Evolutionary conservation across 345 rosid genomes (phyloP).

Genomic region (Firmiana major): DNA sequence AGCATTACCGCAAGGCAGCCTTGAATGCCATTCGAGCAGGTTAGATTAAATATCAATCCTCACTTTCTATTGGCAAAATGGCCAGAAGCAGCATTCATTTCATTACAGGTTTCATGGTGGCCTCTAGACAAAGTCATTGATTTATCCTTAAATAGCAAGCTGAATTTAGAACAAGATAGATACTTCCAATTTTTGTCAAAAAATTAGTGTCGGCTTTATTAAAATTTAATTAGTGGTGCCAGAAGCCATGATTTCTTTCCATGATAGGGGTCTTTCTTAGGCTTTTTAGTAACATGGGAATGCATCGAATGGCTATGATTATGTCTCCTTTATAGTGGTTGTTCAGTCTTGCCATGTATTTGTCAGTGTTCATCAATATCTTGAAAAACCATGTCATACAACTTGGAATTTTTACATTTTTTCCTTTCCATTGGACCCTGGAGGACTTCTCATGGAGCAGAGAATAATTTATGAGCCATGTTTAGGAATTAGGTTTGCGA

Average conservation of each 20-base stretch:
- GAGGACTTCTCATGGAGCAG: not conserved
- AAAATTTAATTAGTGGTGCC: not conserved
- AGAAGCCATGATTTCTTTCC: not conserved
- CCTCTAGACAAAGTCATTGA: not conserved
- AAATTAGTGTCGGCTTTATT: not conserved
- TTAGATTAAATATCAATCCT: slow-evolving; percentile 12
- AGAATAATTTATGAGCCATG: not conserved
- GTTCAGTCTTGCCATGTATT: not conserved
- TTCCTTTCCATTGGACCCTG: not conserved
- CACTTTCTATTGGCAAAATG: not conserved
- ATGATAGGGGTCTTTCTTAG: not conserved
- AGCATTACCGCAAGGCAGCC: slow-evolving; percentile 58
- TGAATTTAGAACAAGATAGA: not conserved
- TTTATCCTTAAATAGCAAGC: not conserved
- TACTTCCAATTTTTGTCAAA: not conserved
- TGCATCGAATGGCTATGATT: not conserved
- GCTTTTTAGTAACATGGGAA: not conserved
- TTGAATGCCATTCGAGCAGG: slow-evolving; percentile 77
- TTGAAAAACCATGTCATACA: not conserved
- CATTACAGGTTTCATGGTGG: not conserved
- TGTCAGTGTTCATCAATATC: not conserved
- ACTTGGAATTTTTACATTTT: not conserved
- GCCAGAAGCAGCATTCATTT: not conserved
- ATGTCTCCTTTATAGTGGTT: not conserved
- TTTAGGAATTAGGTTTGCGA: not conserved